Evolutionary conservation across 2,329 filamentous ascomycete genomes (phyloP).

Genomic region (Neonectria sp.): DNA sequence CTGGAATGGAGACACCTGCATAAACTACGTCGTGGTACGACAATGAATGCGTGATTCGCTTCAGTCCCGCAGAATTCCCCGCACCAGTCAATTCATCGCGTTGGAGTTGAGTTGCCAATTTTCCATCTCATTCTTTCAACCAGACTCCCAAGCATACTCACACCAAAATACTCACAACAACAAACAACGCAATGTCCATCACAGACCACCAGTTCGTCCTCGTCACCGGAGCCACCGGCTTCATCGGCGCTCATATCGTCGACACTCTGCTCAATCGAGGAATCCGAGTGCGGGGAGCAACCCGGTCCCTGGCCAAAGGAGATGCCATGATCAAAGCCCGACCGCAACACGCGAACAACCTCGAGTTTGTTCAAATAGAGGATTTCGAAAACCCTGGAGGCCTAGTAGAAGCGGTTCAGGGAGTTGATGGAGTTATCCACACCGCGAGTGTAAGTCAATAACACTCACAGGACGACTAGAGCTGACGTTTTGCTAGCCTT

Average conservation of each 20-base stretch:
- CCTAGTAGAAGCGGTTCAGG: constrained; percentile 56
- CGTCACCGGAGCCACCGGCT: constrained; percentile 47
- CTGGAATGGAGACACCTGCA: not conserved
- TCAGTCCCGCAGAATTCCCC: constrained; percentile 16
- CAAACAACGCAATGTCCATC: not conserved
- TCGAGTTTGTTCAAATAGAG: constrained; percentile 60
- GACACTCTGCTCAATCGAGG: constrained; percentile 50
- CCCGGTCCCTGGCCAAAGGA: constrained; percentile 49
- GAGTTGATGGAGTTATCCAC: constrained; percentile 61
- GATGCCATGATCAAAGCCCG: constrained; percentile 55
- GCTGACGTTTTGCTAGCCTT: constrained; percentile 51
- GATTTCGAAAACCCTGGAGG: constrained; percentile 58
- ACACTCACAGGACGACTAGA: fast-evolving
- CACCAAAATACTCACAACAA: not conserved
- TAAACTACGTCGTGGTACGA: not conserved
- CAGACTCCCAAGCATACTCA: not conserved
- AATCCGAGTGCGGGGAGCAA: constrained; percentile 50
- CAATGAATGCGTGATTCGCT: not conserved
- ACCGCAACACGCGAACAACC: constrained; percentile 51
- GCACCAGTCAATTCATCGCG: constrained; percentile 5
- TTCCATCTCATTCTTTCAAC: not conserved
- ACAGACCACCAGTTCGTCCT: constrained; percentile 34
- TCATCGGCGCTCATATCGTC: constrained; percentile 55
- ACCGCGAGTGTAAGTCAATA: constrained; percentile 57
- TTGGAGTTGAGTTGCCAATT: not conserved